Evolutionary conservation across 495 filamentous ascomycete genomes (phyloP), one percentile per base, ranked within the genome.

Genomic region (Beverwykella pulmonaria): DNA sequence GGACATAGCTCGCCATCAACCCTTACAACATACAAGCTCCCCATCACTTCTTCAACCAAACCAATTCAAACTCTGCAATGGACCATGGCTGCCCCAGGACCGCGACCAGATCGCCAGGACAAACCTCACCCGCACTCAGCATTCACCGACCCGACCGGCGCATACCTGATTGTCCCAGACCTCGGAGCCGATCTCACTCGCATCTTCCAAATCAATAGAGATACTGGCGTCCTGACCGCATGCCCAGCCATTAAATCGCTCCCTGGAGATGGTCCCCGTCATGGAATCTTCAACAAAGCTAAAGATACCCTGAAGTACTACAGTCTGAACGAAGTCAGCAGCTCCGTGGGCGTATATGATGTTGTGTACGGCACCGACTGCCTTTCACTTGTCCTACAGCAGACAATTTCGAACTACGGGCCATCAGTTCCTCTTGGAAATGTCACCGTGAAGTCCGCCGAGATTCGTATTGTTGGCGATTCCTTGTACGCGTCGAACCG

Each of bases 111-210:
- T 3, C 84, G 86, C 23, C 89, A 92, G 78, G 82, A 87, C 7
- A 77, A 79, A 2, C 79, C 90, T n/a, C 89, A 89, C 71, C 88
- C 89, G 10, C 90, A 93, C 68, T 77, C 89, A 58, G 84, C 82
- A 29, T 69, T 91, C 67, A 73, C 92, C 25, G 90, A 93, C 71
- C 90, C 90, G 17, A 88, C 86, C 0, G 84, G 81, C 0, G 71
- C 78, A 23, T 92, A 85, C 76, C 69, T 90, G 19, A 64, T 92
- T 0, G 80, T 86, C 8, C 88, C 90, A 10, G 90, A 93, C 61
- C 79, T 93, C 6, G 90, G 90, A 53, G 81, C 86, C 19, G 90
- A 93, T 70, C 70, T 87, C n/a, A 64, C 92, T 47, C 86, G 85
- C 58, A 75, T 92, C 44, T 91, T 85, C 75, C 68, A 71, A 27